These are phyloP conservation scores for Aspergillus kassunensis DNA, from an alignment of 495 filamentous ascomycete species.

Conservation along the genomic window DNA sequence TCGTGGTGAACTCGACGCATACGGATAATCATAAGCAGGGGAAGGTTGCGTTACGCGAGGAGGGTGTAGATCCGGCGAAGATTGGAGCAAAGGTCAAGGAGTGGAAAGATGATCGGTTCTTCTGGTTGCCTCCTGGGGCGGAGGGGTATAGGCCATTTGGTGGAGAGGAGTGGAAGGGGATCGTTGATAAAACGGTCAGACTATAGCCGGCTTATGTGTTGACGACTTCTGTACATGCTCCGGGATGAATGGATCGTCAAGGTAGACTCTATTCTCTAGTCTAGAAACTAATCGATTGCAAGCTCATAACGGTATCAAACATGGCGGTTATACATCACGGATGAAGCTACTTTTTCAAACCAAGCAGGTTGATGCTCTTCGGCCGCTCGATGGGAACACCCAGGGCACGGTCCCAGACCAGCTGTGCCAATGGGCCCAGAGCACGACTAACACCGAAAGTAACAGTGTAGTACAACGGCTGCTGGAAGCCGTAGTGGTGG, in stretches of 20 bases:
- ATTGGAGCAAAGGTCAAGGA: slow-evolving; percentile 45
- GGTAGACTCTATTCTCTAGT: slow-evolving; percentile 5
- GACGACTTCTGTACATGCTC: too few species aligned
- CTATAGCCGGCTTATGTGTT: too few species aligned
- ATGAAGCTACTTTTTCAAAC: slow-evolving; percentile 52
- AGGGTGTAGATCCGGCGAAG: slow-evolving; percentile 61
- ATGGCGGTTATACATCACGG: too few species aligned
- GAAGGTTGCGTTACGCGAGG: slow-evolving; percentile 66
- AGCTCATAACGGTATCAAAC: not conserved
- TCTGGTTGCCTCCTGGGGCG: slow-evolving; percentile 52
- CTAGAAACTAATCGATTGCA: not conserved
- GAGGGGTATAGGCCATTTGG: slow-evolving; percentile 57
- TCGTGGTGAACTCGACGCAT: slow-evolving; percentile 54
- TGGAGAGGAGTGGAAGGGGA: slow-evolving; percentile 52
- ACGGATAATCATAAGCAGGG: slow-evolving; percentile 86
- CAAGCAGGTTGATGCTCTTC: slow-evolving; percentile 91
- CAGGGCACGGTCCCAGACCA: slow-evolving; percentile 93
- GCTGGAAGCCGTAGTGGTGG: slow-evolving; percentile 93
- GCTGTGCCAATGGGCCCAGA: slow-evolving; percentile 84
- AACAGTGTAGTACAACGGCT: slow-evolving; percentile 96
- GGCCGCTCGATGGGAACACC: slow-evolving; percentile 97
- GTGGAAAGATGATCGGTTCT: slow-evolving; percentile 45
- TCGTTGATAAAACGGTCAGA: slow-evolving; percentile 48
- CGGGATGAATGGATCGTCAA: too few species aligned
- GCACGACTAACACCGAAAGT: slow-evolving; percentile 94